Evolutionary conservation across 305 asterid species (phyloP).

Genomic region (Lippia alba): DNA sequence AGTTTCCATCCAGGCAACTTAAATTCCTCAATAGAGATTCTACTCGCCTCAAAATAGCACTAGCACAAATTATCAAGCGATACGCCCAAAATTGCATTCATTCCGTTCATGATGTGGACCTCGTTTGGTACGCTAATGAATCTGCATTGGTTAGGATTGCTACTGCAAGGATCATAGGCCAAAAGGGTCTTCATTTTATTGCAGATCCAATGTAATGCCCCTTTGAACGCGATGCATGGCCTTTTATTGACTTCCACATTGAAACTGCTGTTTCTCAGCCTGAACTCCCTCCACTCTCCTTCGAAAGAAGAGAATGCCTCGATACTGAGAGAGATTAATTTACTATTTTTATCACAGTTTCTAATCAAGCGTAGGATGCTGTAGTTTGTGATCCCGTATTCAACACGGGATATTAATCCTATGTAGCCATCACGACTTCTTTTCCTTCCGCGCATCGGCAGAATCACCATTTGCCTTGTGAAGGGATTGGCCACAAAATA

Average conservation of each 20-base stretch:
- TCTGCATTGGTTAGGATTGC: conserved; percentile 22
- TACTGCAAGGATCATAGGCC: conserved; percentile 32
- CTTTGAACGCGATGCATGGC: conserved; percentile 33
- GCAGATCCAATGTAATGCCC: conserved; percentile 38
- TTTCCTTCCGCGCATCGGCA: conserved; percentile 23
- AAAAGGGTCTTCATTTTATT: conserved; percentile 31
- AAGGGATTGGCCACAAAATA: conserved; percentile 31
- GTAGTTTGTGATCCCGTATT: conserved; percentile 25
- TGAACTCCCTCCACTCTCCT: conserved; percentile 27
- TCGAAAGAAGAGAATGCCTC: conserved; percentile 33
- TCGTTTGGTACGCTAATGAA: conserved; percentile 28
- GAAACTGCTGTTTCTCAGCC: neutral
- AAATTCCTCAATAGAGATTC: conserved; percentile 13
- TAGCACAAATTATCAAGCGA: conserved; percentile 33
- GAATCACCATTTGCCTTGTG: conserved; percentile 21
- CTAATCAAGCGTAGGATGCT: conserved; percentile 12
- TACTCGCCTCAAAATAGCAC: conserved; percentile 36
- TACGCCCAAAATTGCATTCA: conserved; percentile 35
- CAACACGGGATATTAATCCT: conserved; percentile 26
- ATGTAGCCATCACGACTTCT: conserved; percentile 1
- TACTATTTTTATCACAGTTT: neutral
- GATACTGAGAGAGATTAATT: neutral
- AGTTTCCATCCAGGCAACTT: conserved; percentile 41
- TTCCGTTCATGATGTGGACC: conserved; percentile 25
- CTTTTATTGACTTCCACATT: conserved; percentile 28